Conservation (phyloP, 345 rosid genomes). For the Combretum micranthum region DNA sequence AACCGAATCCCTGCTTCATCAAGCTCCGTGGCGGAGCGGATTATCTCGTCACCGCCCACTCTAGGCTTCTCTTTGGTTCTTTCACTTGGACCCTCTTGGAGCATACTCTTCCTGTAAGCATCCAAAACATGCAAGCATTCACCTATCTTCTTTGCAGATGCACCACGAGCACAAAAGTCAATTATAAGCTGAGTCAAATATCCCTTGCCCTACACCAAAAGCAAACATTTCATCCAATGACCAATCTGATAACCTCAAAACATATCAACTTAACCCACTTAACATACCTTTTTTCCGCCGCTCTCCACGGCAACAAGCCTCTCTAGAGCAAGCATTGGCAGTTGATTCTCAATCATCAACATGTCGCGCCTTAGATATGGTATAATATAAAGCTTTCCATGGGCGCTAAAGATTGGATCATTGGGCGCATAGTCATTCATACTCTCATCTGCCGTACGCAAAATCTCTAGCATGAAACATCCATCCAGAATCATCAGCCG, state of each 20-base stretch:
- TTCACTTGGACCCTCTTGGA: constrained; percentile 5
- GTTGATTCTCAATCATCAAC: constrained; percentile 51
- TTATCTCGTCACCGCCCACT: constrained; percentile 6
- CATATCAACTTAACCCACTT: too few relatives aligned
- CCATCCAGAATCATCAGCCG: constrained; percentile 45
- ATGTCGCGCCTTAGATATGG: constrained; percentile 39
- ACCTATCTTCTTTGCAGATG: constrained; percentile 7
- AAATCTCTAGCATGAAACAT: constrained; percentile 47
- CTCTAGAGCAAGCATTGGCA: constrained; percentile 31
- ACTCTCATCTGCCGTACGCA: constrained; percentile 7
- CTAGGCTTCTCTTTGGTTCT: neutral
- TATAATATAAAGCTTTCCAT: constrained; percentile 27
- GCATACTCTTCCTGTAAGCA: constrained; percentile 22
- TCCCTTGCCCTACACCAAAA: constrained; percentile 21
- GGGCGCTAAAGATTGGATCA: constrained; percentile 43
- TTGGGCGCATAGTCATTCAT: constrained; percentile 21
- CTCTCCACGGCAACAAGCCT: constrained; percentile 20
- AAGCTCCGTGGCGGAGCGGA: constrained; percentile 37
- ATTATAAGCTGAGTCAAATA: constrained; percentile 25
- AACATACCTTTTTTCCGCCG: constrained; percentile 13
- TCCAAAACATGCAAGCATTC: constrained; percentile 41
- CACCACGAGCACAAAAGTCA: constrained; percentile 25
- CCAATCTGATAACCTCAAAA: too few relatives aligned
- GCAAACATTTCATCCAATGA: neutral
- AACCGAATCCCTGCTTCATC: constrained; percentile 33